Base-by-base conservation (phyloP, 2,329 filamentous ascomycete species). In the Chaetothyriales sp. region DNA sequence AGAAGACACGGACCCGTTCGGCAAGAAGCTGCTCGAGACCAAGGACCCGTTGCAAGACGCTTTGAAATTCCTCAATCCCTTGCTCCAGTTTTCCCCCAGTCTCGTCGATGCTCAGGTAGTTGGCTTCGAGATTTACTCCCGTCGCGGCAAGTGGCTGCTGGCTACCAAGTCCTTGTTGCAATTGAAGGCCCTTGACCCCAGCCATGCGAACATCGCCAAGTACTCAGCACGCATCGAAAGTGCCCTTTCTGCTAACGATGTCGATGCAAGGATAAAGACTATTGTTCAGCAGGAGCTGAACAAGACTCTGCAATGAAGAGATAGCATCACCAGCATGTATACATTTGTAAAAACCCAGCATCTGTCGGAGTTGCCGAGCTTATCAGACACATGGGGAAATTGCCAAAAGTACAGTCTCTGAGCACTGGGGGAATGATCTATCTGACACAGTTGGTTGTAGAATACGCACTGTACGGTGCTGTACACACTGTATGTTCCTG, bases 61-160 rank as follows among this genome's bases (percentile, higher is more conserved):
- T 2, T 84, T 87, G 73, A 94, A 90, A 66, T 95, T 92, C 65
- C 67, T 98, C 51, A 73, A 68, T 15, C 88, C 86, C 2, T 72
- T 98, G 60, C 74, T 98, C 53, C 83, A 95, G 65, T 83, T 82
- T 62, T 89, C 81, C 62, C 83, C 88, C 1, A 79, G 84, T 70
- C 85, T 81, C 63, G 78, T 94, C 46, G 80, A 92, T 55, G 85
- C 79, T 19, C 92, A 98, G 68, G 76, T 82, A 57, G 79, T 83
- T 49, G 92, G 88, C 4, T 96, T 95, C 61, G 89, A 96, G 69
- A 83, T 98, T 18, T 89, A 86, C 64, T 74, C 93, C 53, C 77
- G 88, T 63, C 77, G 83, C 90, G 89, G 80, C 64, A 95, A 95
- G 72, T 87, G 85, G 62, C 70, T 94, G 44, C 82, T 94, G 53